Evolutionary conservation across 148 eudicot genomes (phyloP).

Genomic region (Talinum fruticosum): DNA sequence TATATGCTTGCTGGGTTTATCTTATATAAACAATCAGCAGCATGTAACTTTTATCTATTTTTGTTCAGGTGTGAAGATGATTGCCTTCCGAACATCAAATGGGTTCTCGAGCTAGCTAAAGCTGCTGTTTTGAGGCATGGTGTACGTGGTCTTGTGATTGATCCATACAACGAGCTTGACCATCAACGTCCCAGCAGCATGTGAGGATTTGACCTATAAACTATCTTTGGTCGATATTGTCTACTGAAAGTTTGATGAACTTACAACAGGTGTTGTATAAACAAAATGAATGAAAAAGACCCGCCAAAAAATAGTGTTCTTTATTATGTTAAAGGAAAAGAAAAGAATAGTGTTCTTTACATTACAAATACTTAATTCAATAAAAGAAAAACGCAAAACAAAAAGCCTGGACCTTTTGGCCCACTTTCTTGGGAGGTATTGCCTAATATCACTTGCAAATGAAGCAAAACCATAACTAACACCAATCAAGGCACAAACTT

Average conservation of each 20-base stretch:
- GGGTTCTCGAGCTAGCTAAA: constrained; percentile 90
- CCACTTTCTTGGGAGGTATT: neutral
- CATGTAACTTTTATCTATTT: neutral
- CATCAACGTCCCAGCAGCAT: constrained; percentile 73
- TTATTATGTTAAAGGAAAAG: too few relatives aligned
- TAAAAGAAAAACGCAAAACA: neutral
- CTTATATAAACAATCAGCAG: neutral
- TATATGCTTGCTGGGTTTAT: neutral
- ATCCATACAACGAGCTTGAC: constrained; percentile 98
- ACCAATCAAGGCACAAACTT: neutral
- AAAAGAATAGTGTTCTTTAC: neutral
- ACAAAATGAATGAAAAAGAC: too few relatives aligned
- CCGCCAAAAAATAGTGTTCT: too few relatives aligned
- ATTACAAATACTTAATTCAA: neutral
- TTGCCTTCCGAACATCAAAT: constrained; percentile 73
- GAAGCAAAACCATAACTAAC: neutral
- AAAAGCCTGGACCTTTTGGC: neutral
- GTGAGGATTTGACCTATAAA: constrained; percentile 37
- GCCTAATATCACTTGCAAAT: neutral
- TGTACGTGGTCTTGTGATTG: constrained; percentile 89
- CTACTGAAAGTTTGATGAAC: neutral
- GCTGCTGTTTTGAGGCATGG: constrained; percentile 95
- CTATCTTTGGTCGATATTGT: neutral
- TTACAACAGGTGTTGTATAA: neutral
- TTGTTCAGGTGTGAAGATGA: constrained; percentile 83